Evolutionary conservation across 1,284 basidiomycete genomes (phyloP), one percentile per base, ranked within the genome.

Genomic region (Cryptococcus amylolentus): DNA sequence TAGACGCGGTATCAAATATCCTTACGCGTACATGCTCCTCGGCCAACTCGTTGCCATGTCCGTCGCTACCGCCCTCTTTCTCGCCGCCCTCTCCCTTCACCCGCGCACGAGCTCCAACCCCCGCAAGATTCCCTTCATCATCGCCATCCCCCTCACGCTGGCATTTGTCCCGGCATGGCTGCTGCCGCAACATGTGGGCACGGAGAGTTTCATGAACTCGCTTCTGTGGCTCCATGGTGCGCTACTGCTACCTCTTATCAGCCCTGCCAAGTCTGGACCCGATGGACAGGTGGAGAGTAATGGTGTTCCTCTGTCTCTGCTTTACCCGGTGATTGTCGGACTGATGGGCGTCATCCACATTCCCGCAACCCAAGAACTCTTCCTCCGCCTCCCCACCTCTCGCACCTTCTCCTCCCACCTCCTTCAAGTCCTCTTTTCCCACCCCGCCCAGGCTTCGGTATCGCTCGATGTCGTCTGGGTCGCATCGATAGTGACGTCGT

Each of bases 21-120:
- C 83, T 0, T 86, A 84, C 83, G 84, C 83, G 0, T 88, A 86
- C 75, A 87, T 88, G 86, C 75, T 88, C 40, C 80, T 89, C 4
- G 87, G 87, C 6, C 87, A 88, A 72, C 68, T 88, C 14, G 86
- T 88, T 49, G 86, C 87, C 40, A 85, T 88, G 45, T 85, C 84
- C 13, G 84, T 88, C 40, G 84, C 86, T 3, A 81, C 83, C 9
- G 84, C 83, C 55, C 80, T 89, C 23, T 88, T 88, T 77, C 82
- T 83, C 61, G 71, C 84, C 1, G 83, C 85, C n/a, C 57, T 86
- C 23, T 67, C 80, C 52, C 73, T 82, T 10, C 78, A 81, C 35
- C 67, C 69, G 47, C 44, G 57, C 41, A 62, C 54, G 20, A 51
- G 66, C 38, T 16, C 51, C 18, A 9, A 48, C 31, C 42, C 57